These are phyloP conservation scores for Fusarium dimerum DNA, from an alignment of 2,329 filamentous ascomycete species.

Conservation along the genomic window DNA sequence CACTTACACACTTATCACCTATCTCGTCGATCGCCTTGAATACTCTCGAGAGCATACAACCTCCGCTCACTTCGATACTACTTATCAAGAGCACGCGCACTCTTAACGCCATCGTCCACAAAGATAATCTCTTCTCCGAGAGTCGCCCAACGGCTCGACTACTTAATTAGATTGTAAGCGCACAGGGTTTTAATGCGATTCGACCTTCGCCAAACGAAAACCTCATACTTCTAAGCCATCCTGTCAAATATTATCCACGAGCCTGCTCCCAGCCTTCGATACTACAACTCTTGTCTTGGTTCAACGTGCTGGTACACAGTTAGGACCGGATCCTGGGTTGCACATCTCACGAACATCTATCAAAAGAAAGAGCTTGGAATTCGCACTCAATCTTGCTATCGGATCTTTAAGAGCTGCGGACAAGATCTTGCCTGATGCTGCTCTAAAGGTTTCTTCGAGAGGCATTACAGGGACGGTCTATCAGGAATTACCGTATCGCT, in stretches of 20 bases:
- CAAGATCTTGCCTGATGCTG: neutral
- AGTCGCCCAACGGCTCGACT: no score
- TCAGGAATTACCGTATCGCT: neutral
- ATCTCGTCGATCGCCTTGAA: no score
- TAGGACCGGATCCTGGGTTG: neutral
- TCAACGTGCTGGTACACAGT: neutral
- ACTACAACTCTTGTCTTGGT: neutral
- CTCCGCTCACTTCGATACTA: no score
- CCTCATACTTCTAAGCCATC: no score
- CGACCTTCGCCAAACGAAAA: no score
- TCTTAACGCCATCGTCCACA: no score
- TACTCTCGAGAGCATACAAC: no score
- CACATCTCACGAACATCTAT: neutral
- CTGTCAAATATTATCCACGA: no score
- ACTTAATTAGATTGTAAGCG: no score
- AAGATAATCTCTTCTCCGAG: no score
- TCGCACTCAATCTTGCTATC: neutral
- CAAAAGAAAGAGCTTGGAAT: neutral
- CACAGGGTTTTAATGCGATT: no score
- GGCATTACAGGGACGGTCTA: neutral
- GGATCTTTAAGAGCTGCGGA: neutral
- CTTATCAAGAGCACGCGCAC: no score
- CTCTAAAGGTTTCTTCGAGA: neutral
- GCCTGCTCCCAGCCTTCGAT: neutral
- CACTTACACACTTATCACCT: neutral